These are phyloP conservation scores for Neltuma alba DNA, from an alignment of 306 rosid species.

Conservation along the genomic window DNA sequence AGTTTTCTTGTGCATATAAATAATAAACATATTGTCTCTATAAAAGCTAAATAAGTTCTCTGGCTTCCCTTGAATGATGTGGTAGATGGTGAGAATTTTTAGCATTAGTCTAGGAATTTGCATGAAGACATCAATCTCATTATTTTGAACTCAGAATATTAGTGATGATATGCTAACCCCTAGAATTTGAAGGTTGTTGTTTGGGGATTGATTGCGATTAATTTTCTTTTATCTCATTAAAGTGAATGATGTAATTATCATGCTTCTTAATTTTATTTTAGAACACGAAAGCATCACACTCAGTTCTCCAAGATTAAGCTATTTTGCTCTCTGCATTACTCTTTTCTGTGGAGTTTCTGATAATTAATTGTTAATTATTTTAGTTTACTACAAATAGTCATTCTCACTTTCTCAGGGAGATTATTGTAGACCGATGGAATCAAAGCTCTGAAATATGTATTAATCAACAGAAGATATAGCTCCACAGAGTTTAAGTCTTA, in stretches of 20 bases:
- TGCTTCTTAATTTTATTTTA: not conserved
- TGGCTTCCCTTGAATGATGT: not conserved
- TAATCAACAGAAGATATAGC: too few relatives aligned
- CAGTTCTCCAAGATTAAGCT: not conserved
- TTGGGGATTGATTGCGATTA: not conserved
- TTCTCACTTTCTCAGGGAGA: not conserved
- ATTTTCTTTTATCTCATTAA: not conserved
- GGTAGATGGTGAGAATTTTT: not conserved
- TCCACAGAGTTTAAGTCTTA: too few relatives aligned
- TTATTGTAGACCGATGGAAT: too few relatives aligned
- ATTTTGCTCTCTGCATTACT: not conserved
- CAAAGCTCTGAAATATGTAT: too few relatives aligned
- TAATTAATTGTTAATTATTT: not conserved
- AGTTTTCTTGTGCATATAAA: not conserved
- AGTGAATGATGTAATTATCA: conserved; percentile 4
- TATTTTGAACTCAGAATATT: not conserved
- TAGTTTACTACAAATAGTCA: not conserved
- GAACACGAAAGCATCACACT: not conserved
- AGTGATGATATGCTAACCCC: not conserved
- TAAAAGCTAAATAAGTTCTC: not conserved
- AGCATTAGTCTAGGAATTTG: not conserved
- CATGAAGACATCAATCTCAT: not conserved
- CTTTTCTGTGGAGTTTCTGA: not conserved
- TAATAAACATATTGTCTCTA: not conserved
- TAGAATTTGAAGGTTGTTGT: not conserved